A percentile compares a stretch with the other conserved stretches of the same genome.
phyloP scores from a whole-genome alignment of 2,329 filamentous ascomycete species.

The Aspergillus floridensis region DNA sequence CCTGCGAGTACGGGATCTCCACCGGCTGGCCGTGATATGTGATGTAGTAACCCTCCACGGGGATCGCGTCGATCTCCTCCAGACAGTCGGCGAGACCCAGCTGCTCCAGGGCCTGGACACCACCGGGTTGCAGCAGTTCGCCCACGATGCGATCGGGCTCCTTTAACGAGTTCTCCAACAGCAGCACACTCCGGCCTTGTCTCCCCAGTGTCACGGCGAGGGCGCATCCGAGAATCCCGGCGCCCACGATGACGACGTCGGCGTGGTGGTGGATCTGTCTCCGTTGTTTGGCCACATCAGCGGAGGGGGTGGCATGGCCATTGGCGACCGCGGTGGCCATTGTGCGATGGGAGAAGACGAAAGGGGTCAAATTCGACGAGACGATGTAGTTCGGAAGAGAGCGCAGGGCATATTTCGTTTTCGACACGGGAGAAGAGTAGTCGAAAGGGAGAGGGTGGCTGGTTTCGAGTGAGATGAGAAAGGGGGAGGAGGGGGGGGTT shows the following conservation, averaged over 20 bases:
- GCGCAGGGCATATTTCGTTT: constrained; percentile 24
- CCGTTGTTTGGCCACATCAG: constrained; percentile 42
- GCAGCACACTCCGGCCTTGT: constrained; percentile 84
- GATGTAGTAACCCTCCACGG: constrained; percentile 82
- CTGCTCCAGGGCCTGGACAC: constrained; percentile 74
- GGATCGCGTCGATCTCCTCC: constrained; percentile 82
- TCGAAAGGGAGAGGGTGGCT: neutral
- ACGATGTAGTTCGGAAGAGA: constrained; percentile 12
- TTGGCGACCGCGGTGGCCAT: constrained; percentile 27
- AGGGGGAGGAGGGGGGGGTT: neutral
- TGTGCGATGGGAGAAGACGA: constrained; percentile 14
- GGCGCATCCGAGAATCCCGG: constrained; percentile 84
- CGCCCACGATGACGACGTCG: constrained; percentile 89
- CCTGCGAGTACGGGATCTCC: constrained; percentile 73
- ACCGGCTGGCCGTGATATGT: constrained; percentile 74
- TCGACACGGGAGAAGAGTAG: neutral
- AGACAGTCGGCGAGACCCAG: constrained; percentile 79
- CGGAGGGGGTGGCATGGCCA: constrained; percentile 23
- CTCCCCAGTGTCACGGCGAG: constrained; percentile 79
- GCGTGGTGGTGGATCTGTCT: constrained; percentile 58
- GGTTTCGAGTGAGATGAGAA: constrained; percentile 4
- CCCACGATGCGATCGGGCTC: constrained; percentile 95
- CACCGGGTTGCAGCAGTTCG: constrained; percentile 90
- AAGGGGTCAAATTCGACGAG: constrained; percentile 13
- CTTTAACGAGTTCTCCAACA: constrained; percentile 84